phyloP scores from a whole-genome alignment of 2,329 filamentous ascomycete species.

The Trichoderma sp. region DNA sequence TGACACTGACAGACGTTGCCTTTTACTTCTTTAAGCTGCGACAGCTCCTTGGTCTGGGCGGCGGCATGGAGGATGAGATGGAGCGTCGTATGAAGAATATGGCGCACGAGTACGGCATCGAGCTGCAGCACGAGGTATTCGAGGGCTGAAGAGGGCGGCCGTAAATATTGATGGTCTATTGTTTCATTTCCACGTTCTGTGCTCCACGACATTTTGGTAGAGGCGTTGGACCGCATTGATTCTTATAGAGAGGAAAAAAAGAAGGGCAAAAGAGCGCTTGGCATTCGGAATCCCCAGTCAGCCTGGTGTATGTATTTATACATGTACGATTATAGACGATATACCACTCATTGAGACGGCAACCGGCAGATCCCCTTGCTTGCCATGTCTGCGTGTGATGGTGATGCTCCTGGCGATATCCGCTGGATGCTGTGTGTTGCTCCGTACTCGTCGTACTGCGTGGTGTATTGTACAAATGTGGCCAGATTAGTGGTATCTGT shows the following conservation, averaged over 20 bases:
- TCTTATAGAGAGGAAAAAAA: constrained; percentile 7
- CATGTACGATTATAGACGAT: constrained; percentile 16
- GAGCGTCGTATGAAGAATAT: constrained; percentile 83
- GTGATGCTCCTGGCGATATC: background rate
- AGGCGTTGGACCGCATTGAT: constrained; percentile 13
- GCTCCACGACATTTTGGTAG: background rate
- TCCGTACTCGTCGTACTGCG: background rate
- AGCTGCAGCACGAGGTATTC: constrained; percentile 84
- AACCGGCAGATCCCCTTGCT: background rate
- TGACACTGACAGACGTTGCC: constrained; percentile 72
- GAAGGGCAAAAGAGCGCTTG: constrained; percentile 7
- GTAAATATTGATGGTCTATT: background rate
- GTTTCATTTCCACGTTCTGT: background rate
- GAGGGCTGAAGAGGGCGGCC: constrained; percentile 58
- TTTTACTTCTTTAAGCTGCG: constrained; percentile 79
- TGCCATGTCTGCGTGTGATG: background rate
- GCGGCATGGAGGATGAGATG: constrained; percentile 92
- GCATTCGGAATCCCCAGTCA: background rate
- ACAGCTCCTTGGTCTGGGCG: constrained; percentile 72
- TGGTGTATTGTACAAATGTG: background rate
- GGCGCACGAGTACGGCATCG: constrained; percentile 87
- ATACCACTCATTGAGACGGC: constrained; percentile 8
- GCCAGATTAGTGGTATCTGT: background rate
- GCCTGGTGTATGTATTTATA: constrained; percentile 1
- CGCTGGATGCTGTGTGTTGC: background rate